A percentile compares a stretch with the other conserved stretches of the same genome.
phyloP scores from a whole-genome alignment of 148 eudicot species.

The Selenicereus undatus region DNA sequence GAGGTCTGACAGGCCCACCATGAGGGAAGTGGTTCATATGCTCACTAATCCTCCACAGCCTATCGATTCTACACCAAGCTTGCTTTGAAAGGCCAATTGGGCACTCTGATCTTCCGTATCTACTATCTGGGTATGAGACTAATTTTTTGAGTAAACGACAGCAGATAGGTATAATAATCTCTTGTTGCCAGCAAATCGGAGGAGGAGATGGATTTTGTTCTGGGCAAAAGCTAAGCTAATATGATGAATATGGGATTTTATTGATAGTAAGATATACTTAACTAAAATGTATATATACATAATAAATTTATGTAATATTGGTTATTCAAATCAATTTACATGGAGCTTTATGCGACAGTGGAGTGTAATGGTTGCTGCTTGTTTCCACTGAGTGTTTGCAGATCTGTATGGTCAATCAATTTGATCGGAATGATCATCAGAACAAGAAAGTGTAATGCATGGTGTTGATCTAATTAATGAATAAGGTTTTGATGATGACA shows the following conservation, averaged over 20 bases:
- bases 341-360: not conserved
- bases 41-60: slow-evolving; percentile 50
- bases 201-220: not conserved
- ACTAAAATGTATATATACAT: not conserved
- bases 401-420: too few relatives aligned
- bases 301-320: not conserved
- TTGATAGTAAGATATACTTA: not conserved
- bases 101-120: not conserved
- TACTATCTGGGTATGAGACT: not conserved
- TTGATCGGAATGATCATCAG: too few relatives aligned
- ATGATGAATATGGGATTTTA: not conserved
- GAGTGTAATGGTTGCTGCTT: not conserved
- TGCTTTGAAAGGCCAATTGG: slow-evolving; percentile 7
- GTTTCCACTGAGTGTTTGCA: too few relatives aligned
- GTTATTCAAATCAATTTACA: not conserved
- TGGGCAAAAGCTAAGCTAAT: not conserved
- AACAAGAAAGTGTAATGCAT: too few relatives aligned
- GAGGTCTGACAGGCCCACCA: slow-evolving; percentile 67
- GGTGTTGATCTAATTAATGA: too few relatives aligned
- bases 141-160: slow-evolving; percentile 2
- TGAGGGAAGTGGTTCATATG: slow-evolving; percentile 92
- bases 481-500: too few relatives aligned
- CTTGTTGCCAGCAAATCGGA: not conserved
- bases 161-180: slow-evolving; percentile 14
- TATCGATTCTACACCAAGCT: slow-evolving; percentile 17